Base-by-base conservation (phyloP, 1,139 yeast genomes). In the Geotrichum phurueaensis region DNA sequence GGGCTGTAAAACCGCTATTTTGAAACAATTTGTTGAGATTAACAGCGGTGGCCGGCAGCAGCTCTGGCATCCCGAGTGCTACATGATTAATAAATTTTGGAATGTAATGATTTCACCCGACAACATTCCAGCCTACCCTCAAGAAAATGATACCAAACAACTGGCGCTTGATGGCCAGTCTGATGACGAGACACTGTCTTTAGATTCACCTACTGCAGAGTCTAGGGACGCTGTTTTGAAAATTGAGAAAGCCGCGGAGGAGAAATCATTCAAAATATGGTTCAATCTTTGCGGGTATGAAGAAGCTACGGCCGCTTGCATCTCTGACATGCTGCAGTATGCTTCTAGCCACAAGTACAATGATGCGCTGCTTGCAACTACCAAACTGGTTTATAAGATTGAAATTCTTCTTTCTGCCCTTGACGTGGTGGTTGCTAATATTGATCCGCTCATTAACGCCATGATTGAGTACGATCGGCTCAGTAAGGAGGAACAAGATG, bases 61-160 rank as follows among this genome's bases (percentile, higher is more conserved):
- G 72, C 96, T 91, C 70, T 95, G 99, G 99, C 99, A 95, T 73
- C 98, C 98, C 2, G 99, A 95, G 73, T 95, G 99, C 77, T 95
- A 91, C 71, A 95, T 95, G 92, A 96, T 94, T 56, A 92, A 89
- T 77, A 92, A 92, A 72, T 92, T 91, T 70, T 95, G 99, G 99
- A 92, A 90, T 70, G 96, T 92, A 29, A 83, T 59, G 62, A 61
- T 61, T 3, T 51, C 54, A 10, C 62, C 62, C 15, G 49, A 55
- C 33, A 51, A 27, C 18, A 49, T 29, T 13, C 47, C 61, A 7
- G 56, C 51, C 1, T 55, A 55, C 48, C 58, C 58, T 13, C 48
- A 33, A 7, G 53, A 43, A 27, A 52, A 54, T 3, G 56, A 13
- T 25, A 18, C 31, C n/a, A 6, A 15, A 13, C 15, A n/a, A 15